Evolutionary conservation across 2,329 filamentous ascomycete genomes (phyloP), one percentile per base, ranked within the genome.

Genomic region (Aspergillus luchuensis): DNA sequence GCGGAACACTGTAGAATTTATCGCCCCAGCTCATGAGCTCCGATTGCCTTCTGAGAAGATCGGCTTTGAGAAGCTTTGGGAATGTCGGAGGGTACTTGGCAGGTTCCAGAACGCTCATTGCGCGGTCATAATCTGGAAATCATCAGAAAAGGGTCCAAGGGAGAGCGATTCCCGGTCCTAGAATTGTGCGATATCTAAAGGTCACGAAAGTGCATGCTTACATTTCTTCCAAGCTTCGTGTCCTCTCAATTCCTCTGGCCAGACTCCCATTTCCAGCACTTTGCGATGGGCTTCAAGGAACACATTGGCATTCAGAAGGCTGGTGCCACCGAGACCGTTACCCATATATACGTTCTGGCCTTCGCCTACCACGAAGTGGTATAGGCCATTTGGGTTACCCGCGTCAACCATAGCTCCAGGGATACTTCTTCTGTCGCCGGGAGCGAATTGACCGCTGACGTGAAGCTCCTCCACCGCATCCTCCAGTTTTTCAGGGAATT

Each of bases 381-480:
- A 56, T 5, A 56, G 53, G 11, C 53, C 53, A 30, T 47, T 56
- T 11, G 53, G 41, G 28, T 56, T 56, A 8, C 53, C 53, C 23
- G 23, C 39, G 15, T 56, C 53, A 23, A 56, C 19, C 21, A 56
- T 41, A 1, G 28, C 21, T 23, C 53, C 53, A 6, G 53, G 53
- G n/a, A 56, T 19, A 11, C 53, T 30, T 45, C 53, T 33, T 17
- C 53, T 17, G n/a, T 56, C 53, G 19, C 53, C 53, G 15, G 53
- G 53, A 8, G 53, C 53, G 30, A 45, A 56, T 3, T 56, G 17
- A 7, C 53, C 53, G n/a, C 38, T 56, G n/a, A 56, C n/a, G 45
- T 56, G 53, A 58, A 64, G 17, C 60, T 62, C 23, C 54, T 57
- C 57, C 33, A 17, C 19, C 36, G 53, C 6, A 15, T 43, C 49